phyloP scores from a whole-genome alignment of 148 eudicot species.

The Polygonum maritimum region DNA sequence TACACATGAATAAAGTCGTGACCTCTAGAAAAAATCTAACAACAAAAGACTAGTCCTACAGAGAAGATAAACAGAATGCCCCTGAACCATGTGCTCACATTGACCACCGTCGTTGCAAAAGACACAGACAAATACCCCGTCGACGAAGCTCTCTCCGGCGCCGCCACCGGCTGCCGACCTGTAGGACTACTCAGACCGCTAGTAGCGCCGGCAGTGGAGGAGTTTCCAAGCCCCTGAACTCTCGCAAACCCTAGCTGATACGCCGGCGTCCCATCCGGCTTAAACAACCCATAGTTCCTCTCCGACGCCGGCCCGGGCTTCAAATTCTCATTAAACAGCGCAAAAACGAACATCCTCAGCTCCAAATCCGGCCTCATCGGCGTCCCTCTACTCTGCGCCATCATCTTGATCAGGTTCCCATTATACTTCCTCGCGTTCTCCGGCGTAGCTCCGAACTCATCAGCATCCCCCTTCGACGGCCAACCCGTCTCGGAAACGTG shows the following conservation, averaged over 20 bases:
- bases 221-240: constrained; percentile 21
- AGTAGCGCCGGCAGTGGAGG: background rate
- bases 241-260: constrained; percentile 47
- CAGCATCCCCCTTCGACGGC: constrained; percentile 84
- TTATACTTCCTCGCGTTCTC: constrained; percentile 90
- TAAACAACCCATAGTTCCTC: constrained; percentile 81
- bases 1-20: background rate
- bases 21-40: background rate
- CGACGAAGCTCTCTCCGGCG: constrained; percentile 25
- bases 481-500: constrained; percentile 91
- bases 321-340: constrained; percentile 80
- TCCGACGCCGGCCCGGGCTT: constrained; percentile 94
- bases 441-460: constrained; percentile 66
- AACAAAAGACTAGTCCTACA: background rate
- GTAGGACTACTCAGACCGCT: background rate
- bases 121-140: constrained; percentile 62
- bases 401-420: constrained; percentile 54
- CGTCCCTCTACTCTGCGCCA: constrained; percentile 40
- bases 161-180: constrained; percentile 14
- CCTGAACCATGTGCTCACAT: background rate
- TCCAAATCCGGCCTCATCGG: constrained; percentile 63
- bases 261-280: constrained; percentile 65
- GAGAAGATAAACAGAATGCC: background rate
- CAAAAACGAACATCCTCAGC: constrained; percentile 62
- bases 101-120: constrained; percentile 32